Conservation (phyloP, 2,329 filamentous ascomycete species). For the Colletotrichum musae region DNA sequence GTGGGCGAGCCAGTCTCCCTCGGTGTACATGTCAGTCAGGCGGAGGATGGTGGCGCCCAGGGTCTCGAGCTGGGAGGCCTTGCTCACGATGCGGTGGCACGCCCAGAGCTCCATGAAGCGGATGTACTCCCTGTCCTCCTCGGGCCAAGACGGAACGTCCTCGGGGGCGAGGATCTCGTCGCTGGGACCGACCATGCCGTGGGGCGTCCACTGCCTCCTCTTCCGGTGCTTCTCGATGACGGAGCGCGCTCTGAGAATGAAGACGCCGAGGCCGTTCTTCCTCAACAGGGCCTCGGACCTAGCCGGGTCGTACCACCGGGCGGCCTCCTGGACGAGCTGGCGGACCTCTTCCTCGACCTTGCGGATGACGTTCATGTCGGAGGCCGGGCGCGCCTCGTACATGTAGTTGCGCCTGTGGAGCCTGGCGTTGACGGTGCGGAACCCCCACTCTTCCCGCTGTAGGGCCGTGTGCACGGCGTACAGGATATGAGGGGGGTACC, state of each 20-base stretch:
- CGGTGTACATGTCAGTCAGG: constrained; percentile 71
- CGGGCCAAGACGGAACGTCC: constrained; percentile 56
- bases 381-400: constrained; percentile 55
- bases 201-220: constrained; percentile 62
- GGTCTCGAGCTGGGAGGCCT: constrained; percentile 40
- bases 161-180: constrained; percentile 35
- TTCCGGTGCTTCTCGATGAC: constrained; percentile 67
- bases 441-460: constrained; percentile 71
- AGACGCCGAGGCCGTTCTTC: constrained; percentile 56
- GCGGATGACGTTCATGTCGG: constrained; percentile 66
- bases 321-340: constrained; percentile 62
- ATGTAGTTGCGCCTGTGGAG: constrained; percentile 49
- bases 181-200: constrained; percentile 63
- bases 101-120: constrained; percentile 80
- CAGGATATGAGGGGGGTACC: constrained; percentile 64
- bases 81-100: constrained; percentile 38
- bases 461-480: constrained; percentile 81
- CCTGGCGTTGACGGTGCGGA: constrained; percentile 65
- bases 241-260: constrained; percentile 64
- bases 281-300: constrained; percentile 39
- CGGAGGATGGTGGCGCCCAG: constrained; percentile 73
- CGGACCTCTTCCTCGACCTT: constrained; percentile 67
- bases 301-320: constrained; percentile 27
- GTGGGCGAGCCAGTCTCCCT: constrained; percentile 61
- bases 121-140: constrained; percentile 70